Percentiles rank a stretch among this genome's conserved stretches.
Conservation (phyloP, 106 monocot species). For the Apostasia ramifera region DNA sequence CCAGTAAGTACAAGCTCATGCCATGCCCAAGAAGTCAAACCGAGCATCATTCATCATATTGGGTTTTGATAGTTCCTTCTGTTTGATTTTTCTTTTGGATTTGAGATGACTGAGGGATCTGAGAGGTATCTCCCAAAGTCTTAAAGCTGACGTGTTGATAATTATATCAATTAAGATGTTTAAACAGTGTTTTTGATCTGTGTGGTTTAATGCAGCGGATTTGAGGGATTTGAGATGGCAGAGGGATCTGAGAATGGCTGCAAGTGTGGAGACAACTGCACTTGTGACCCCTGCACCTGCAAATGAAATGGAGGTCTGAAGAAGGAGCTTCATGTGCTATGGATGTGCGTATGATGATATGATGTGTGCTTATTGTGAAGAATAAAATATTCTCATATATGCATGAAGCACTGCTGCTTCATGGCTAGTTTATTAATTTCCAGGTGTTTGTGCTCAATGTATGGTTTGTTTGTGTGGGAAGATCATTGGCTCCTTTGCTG, state of each 20-base stretch:
- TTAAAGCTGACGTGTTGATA: too few species aligned
- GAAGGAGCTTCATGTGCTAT: neutral
- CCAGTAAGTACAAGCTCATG: too few species aligned
- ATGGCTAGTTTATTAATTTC: neutral
- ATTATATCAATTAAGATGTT: too few species aligned
- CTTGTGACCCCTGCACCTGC: constrained; percentile 41
- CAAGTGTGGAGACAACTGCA: constrained; percentile 41
- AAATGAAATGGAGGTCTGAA: constrained; percentile 11
- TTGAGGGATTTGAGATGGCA: constrained; percentile 32
- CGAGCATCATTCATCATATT: too few species aligned
- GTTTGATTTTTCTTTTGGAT: too few species aligned
- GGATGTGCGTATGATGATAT: neutral
- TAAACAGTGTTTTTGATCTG: too few species aligned
- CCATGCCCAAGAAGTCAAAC: too few species aligned
- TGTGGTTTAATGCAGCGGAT: constrained; percentile 6
- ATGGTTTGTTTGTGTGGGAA: neutral
- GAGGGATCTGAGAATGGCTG: constrained; percentile 27
- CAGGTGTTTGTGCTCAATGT: neutral
- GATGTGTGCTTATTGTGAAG: neutral
- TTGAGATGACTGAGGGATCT: too few species aligned
- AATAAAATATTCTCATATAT: neutral
- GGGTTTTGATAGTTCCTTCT: too few species aligned
- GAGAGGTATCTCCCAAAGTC: too few species aligned
- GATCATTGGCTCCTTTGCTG: too few species aligned
- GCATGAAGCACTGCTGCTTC: too few species aligned